These are phyloP conservation scores for Metschnikowia baotianmanensis DNA, from an alignment of 805 yeast species.

Conservation along the genomic window DNA sequence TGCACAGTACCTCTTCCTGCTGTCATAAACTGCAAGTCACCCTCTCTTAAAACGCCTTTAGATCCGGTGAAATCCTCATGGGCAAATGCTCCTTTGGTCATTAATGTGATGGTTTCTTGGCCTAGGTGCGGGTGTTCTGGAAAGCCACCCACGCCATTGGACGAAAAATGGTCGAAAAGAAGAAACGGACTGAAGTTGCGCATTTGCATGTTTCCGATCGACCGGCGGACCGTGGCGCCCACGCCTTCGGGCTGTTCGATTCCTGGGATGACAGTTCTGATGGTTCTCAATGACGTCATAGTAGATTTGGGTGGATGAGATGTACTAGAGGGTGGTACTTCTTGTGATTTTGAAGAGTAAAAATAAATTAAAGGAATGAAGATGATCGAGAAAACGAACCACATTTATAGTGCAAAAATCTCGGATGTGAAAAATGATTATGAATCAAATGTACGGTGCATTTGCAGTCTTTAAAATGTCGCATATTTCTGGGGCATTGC, in stretches of 20 bases:
- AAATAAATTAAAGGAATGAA: too few species aligned
- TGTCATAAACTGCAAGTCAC: slow-evolving; percentile 92
- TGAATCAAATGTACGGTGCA: too few species aligned
- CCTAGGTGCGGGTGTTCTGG: slow-evolving; percentile 86
- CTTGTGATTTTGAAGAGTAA: too few species aligned
- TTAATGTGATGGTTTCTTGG: slow-evolving; percentile 71
- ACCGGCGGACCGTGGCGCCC: slow-evolving; percentile 83
- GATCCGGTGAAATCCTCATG: slow-evolving; percentile 88
- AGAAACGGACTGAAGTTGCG: slow-evolving; percentile 80
- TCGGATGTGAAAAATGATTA: too few species aligned
- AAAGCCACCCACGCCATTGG: slow-evolving; percentile 66
- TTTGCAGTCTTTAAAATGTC: too few species aligned
- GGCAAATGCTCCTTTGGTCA: slow-evolving; percentile 64
- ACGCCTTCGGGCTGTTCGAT: slow-evolving; percentile 79
- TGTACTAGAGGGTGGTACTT: too few species aligned
- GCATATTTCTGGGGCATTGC: too few species aligned
- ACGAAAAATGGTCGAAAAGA: slow-evolving; percentile 75
- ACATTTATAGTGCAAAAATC: too few species aligned
- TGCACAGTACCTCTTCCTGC: slow-evolving; percentile 88
- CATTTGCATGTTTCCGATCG: slow-evolving; percentile 66
- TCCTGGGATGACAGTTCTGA: slow-evolving; percentile 42
- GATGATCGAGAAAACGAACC: too few species aligned
- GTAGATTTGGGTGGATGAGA: too few species aligned
- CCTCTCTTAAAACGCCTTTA: slow-evolving; percentile 71
- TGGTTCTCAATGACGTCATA: slow-evolving; percentile 33